Evolutionary conservation across 108 stramenopile species (phyloP).

Genomic region (Chaetoceros tenuissimus): DNA sequence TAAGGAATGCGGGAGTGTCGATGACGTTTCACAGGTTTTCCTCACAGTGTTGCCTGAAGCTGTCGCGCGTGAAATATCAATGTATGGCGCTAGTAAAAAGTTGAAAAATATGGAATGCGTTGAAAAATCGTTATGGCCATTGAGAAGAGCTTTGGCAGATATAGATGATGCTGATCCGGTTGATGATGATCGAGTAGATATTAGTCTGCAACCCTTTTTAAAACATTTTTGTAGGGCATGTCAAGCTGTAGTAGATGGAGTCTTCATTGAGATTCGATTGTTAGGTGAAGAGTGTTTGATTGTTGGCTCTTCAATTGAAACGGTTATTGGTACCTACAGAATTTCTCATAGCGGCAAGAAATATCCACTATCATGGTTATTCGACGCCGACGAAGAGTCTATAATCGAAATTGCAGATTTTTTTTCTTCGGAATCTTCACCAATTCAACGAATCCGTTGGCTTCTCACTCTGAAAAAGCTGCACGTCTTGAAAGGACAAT

Average conservation of each 20-base stretch:
- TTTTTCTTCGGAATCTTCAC: constrained; percentile 60
- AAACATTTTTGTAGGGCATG: constrained; percentile 58
- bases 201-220: constrained; percentile 63
- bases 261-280: constrained; percentile 72
- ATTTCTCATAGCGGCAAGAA: not conserved
- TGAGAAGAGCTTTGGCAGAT: constrained; percentile 74
- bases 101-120: constrained; percentile 40
- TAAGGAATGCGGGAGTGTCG: constrained; percentile 53
- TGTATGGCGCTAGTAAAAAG: constrained; percentile 53
- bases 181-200: constrained; percentile 78
- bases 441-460: constrained; percentile 70
- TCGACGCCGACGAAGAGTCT: constrained; percentile 90
- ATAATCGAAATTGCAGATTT: constrained; percentile 74
- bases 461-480: constrained; percentile 55
- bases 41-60: constrained; percentile 74
- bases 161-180: constrained; percentile 76
- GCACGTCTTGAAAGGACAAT: constrained; percentile 69
- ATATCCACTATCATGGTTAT: constrained; percentile 8
- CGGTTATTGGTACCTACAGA: not conserved
- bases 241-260: constrained; percentile 80
- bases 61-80: constrained; percentile 72
- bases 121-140: constrained; percentile 68
- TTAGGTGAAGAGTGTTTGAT: constrained; percentile 24
- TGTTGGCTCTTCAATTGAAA: constrained; percentile 25
- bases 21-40: constrained; percentile 41